Evolutionary conservation across 331 rosid genomes (phyloP).

Genomic region (Spiraea crenata): DNA sequence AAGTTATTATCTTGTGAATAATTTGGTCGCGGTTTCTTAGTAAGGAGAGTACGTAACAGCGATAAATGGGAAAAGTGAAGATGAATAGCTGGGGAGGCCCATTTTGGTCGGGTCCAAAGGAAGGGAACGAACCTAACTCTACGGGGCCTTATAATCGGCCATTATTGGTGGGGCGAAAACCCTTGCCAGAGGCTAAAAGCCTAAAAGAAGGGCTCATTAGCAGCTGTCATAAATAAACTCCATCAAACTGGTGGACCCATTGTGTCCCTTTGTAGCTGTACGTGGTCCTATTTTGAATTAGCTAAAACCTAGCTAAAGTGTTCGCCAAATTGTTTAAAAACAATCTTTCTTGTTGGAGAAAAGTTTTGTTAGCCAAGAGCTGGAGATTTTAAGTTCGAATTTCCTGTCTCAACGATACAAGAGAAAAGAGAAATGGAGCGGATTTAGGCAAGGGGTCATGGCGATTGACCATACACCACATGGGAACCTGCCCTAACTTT

Average conservation of each 20-base stretch:
- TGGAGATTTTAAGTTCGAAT: too few species aligned
- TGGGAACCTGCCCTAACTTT: slow-evolving; percentile 17
- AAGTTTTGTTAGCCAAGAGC: too few species aligned
- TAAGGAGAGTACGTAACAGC: background rate
- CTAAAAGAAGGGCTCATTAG: slow-evolving; percentile 10
- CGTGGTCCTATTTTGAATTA: too few species aligned
- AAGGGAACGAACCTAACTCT: slow-evolving; percentile 7
- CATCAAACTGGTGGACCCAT: slow-evolving; percentile 24
- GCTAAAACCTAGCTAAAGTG: too few species aligned
- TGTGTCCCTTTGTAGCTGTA: slow-evolving; percentile 1
- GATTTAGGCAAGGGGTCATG: slow-evolving; percentile 19
- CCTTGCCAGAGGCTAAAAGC: slow-evolving; percentile 8
- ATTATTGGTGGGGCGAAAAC: slow-evolving; percentile 16
- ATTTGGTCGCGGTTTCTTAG: too few species aligned
- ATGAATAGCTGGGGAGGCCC: slow-evolving; percentile 19
- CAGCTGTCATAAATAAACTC: background rate
- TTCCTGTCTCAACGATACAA: too few species aligned
- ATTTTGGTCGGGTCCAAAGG: slow-evolving; percentile 25
- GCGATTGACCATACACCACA: slow-evolving; percentile 21
- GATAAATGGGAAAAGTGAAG: slow-evolving; percentile 3
- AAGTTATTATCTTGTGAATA: too few species aligned
- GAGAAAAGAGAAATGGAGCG: slow-evolving; percentile 15
- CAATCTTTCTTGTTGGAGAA: too few species aligned
- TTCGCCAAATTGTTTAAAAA: too few species aligned
- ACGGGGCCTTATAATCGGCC: background rate